Evolutionary conservation across 257 asterid genomes (phyloP).

Genomic region (Lycium barbarum): DNA sequence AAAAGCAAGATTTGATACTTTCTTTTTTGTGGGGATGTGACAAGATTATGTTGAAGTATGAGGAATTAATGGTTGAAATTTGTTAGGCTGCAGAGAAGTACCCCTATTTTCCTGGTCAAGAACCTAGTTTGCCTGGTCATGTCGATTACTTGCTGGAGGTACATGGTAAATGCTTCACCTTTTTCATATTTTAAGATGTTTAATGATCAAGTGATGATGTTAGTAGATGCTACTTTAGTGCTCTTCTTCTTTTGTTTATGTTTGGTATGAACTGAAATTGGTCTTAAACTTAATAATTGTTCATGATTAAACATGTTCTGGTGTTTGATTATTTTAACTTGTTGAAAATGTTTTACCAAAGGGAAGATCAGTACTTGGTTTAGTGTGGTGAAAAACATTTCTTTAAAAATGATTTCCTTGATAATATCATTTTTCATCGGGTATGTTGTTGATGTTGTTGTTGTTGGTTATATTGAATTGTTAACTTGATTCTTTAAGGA

Average conservation of each 20-base stretch:
- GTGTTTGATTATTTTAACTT: no score
- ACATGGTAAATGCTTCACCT: conserved; percentile 14
- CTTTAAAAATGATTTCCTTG: not conserved
- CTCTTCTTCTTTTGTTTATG: not conserved
- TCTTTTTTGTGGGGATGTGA: not conserved
- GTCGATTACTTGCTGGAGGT: conserved; percentile 80
- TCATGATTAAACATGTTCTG: not conserved
- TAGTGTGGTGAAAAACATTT: not conserved
- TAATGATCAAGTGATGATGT: not conserved
- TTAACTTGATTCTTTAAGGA: not conserved
- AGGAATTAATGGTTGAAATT: not conserved
- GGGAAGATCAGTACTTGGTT: no score
- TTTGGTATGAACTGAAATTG: not conserved
- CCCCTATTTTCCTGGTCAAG: conserved; percentile 89
- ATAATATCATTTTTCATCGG: not conserved
- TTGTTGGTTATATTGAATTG: not conserved
- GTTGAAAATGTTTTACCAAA: no score
- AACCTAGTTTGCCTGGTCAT: conserved; percentile 76
- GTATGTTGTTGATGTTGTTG: not conserved
- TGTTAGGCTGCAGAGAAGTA: conserved; percentile 72
- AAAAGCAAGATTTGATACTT: not conserved
- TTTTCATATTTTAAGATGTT: not conserved
- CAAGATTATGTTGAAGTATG: not conserved
- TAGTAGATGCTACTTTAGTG: not conserved
- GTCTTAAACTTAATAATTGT: not conserved